Evolutionary conservation across 2,329 filamentous ascomycete genomes (phyloP).

Genomic region (Pseudogymnoascus sp.): DNA sequence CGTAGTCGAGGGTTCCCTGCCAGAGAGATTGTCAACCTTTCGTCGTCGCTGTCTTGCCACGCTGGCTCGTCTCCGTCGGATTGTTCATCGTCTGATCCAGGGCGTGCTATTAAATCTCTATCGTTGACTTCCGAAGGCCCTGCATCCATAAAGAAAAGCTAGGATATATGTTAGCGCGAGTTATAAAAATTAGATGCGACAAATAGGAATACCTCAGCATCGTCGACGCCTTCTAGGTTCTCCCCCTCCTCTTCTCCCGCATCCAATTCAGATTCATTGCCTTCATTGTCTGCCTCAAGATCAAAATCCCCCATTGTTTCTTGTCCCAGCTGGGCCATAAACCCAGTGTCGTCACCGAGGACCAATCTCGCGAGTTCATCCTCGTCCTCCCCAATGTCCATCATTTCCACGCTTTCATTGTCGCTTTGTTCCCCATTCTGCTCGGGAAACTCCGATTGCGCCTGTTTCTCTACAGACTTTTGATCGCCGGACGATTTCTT

Average conservation of each 20-base stretch:
- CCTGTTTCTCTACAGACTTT: conserved; percentile 13
- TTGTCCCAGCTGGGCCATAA: conserved; percentile 62
- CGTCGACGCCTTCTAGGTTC: conserved; percentile 57
- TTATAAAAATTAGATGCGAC: conserved; percentile 12
- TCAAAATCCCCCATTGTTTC: conserved; percentile 33
- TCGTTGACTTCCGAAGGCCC: conserved; percentile 24
- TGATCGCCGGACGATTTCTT: conserved; percentile 22
- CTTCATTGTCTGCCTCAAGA: conserved; percentile 18
- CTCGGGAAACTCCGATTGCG: conserved; percentile 8
- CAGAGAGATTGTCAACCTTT: conserved; percentile 74
- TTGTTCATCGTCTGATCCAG: conserved; percentile 29
- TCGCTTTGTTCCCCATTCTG: conserved; percentile 20
- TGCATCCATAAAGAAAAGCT: conserved; percentile 32
- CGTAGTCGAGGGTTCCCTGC: conserved; percentile 65
- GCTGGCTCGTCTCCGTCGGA: conserved; percentile 46
- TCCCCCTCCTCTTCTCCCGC: conserved; percentile 34
- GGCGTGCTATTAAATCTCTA: conserved; percentile 19
- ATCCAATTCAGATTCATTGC: conserved; percentile 14
- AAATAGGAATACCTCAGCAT: conserved; percentile 47
- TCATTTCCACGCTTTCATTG: conserved; percentile 27
- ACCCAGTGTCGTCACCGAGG: conserved; percentile 78
- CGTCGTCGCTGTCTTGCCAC: conserved; percentile 96
- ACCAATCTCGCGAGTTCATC: conserved; percentile 80
- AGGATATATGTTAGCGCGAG: conserved; percentile 2
- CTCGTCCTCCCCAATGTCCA: conserved; percentile 72